These are phyloP conservation scores for Talaromyces albobiverticillius DNA, from an alignment of 2,329 filamentous ascomycete species.

Conservation along the genomic window DNA sequence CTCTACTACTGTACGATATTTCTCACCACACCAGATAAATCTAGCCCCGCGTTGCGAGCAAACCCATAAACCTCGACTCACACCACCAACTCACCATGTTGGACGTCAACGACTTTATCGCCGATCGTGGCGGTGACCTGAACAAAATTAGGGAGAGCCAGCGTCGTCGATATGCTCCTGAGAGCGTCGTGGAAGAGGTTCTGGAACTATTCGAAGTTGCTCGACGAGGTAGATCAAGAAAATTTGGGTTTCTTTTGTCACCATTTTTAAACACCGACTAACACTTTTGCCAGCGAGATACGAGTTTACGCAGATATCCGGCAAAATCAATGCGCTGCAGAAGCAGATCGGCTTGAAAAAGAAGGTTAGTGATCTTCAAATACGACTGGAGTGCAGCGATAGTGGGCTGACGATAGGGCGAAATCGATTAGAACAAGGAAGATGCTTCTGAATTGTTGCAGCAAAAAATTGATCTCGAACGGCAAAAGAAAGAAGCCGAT, in stretches of 20 bases:
- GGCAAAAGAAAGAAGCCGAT: conserved; percentile 76
- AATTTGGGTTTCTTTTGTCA: not conserved
- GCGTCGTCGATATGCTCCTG: conserved; percentile 72
- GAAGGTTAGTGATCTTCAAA: conserved; percentile 56
- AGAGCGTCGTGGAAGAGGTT: conserved; percentile 85
- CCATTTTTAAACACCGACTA: not conserved
- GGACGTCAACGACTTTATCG: conserved; percentile 74
- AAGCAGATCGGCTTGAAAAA: conserved; percentile 91
- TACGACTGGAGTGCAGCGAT: not conserved
- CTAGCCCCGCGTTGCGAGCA: not conserved
- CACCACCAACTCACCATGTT: conserved; percentile 54
- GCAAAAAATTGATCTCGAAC: conserved; percentile 73
- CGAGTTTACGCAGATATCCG: conserved; percentile 73
- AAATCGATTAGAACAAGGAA: conserved; percentile 68
- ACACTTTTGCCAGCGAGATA: conserved; percentile 61
- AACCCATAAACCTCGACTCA: not conserved
- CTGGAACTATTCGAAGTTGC: conserved; percentile 85
- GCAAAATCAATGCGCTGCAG: conserved; percentile 82
- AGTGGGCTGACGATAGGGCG: not conserved
- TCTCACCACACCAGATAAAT: not conserved
- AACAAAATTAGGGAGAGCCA: conserved; percentile 92
- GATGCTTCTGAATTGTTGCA: conserved; percentile 75
- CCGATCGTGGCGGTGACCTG: conserved; percentile 85
- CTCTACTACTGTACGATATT: too few species aligned
- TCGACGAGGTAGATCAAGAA: conserved; percentile 58